These are phyloP conservation scores for Tinospora cordifolia DNA, from an alignment of 164 flowering plant genomes.

Conservation along the genomic window DNA sequence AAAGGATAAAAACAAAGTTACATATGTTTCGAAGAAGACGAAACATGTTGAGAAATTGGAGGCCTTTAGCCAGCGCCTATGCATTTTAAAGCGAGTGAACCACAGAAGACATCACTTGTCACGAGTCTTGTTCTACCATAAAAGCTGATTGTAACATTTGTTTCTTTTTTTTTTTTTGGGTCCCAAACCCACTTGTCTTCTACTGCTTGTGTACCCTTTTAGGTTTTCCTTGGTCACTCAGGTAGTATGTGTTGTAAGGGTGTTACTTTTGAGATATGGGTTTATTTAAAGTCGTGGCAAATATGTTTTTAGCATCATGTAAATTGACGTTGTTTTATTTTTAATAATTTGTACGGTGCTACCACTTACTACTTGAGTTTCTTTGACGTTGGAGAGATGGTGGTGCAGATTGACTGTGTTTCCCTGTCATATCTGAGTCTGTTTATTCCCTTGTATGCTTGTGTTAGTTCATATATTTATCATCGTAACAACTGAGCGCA, in stretches of 20 bases:
- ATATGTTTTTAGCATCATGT: too few relatives aligned
- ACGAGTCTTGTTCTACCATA: constrained; percentile 24
- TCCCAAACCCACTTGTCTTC: neutral
- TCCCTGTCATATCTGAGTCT: too few relatives aligned
- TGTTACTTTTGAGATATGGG: neutral
- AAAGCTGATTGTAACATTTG: constrained; percentile 14
- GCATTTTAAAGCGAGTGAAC: constrained; percentile 56
- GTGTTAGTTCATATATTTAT: too few relatives aligned
- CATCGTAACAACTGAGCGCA: too few relatives aligned
- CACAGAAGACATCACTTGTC: constrained; percentile 49
- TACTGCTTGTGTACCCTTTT: too few relatives aligned
- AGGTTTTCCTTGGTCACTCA: neutral
- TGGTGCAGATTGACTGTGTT: too few relatives aligned
- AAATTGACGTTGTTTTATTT: too few relatives aligned
- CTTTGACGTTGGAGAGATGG: too few relatives aligned
- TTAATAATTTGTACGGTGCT: too few relatives aligned
- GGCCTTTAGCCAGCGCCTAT: constrained; percentile 63
- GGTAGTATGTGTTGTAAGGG: neutral
- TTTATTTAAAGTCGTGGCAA: neutral
- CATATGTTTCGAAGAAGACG: constrained; percentile 34
- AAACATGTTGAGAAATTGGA: constrained; percentile 62
- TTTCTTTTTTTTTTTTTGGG: neutral
- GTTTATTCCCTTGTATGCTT: too few relatives aligned
- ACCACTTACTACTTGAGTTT: too few relatives aligned
- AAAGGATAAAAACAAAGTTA: constrained; percentile 33